These are phyloP conservation scores for Fraxinus albicans DNA, from an alignment of 305 asterid species.

Conservation along the genomic window DNA sequence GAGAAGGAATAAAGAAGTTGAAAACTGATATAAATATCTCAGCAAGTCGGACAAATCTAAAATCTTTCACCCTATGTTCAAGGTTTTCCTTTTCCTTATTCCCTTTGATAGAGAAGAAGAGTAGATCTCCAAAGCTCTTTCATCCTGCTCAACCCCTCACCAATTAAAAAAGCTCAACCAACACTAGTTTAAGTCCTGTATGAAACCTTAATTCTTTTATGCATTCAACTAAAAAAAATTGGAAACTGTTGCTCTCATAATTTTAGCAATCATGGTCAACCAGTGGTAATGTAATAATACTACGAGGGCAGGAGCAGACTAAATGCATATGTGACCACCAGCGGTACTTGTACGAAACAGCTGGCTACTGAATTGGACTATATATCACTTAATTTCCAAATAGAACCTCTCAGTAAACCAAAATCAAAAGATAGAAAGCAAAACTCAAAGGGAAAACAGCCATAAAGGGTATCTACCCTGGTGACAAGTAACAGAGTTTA, in stretches of 20 bases:
- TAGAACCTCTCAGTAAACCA: background rate
- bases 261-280: background rate
- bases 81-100: background rate
- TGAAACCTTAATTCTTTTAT: background rate
- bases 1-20: background rate
- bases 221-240: background rate
- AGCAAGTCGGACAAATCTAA: background rate
- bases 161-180: background rate
- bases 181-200: background rate
- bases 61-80: background rate
- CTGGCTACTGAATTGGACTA: background rate
- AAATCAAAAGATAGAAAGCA: background rate
- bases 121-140: background rate
- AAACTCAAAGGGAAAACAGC: slow-evolving; percentile 2
- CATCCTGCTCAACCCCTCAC: background rate
- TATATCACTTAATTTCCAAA: background rate
- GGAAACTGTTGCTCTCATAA: background rate
- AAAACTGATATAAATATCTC: background rate
- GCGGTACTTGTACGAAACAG: background rate
- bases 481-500: slow-evolving; percentile 23
- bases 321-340: background rate
- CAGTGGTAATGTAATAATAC: background rate
- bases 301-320: background rate
- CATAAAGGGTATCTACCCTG: slow-evolving; percentile 4
- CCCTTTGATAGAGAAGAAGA: background rate